Evolutionary conservation across 345 rosid genomes (phyloP).

Genomic region (Trapa bicornis): DNA sequence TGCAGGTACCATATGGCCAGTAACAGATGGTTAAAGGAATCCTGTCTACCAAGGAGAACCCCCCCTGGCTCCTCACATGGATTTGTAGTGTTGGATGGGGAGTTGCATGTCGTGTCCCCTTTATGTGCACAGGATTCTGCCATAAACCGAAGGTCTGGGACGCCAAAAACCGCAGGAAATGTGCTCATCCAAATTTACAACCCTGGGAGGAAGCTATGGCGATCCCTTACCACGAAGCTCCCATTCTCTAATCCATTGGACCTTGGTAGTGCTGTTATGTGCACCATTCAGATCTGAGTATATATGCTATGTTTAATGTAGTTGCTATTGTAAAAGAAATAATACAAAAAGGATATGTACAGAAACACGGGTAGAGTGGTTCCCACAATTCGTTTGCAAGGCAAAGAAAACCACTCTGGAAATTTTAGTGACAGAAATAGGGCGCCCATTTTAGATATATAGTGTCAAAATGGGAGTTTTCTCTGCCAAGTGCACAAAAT

Average conservation of each 20-base stretch:
- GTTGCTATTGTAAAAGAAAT: too few species aligned
- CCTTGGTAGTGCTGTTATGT: slow-evolving; percentile 52
- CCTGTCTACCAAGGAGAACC: slow-evolving; percentile 47
- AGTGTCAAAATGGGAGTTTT: too few species aligned
- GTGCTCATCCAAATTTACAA: slow-evolving; percentile 56
- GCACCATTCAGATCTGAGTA: slow-evolving; percentile 46
- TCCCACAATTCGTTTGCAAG: too few species aligned
- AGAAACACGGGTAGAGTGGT: too few species aligned
- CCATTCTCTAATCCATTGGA: slow-evolving; percentile 45
- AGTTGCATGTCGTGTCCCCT: slow-evolving; percentile 50
- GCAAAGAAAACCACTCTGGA: too few species aligned
- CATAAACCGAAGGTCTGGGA: slow-evolving; percentile 30
- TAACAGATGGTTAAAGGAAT: slow-evolving; percentile 59
- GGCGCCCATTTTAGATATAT: too few species aligned
- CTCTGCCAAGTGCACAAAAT: too few species aligned
- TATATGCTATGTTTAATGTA: too few species aligned
- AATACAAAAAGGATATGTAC: too few species aligned
- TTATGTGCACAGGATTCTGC: slow-evolving; percentile 33
- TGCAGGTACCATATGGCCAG: slow-evolving; percentile 49
- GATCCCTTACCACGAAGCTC: slow-evolving; percentile 34
- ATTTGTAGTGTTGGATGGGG: slow-evolving; percentile 51
- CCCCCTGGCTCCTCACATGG: slow-evolving; percentile 32
- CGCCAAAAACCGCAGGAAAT: slow-evolving; percentile 37
- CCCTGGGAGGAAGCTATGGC: slow-evolving; percentile 68
- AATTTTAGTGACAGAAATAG: too few species aligned